These are phyloP conservation scores for Gliomastix tumulicola DNA, from an alignment of 2,329 filamentous ascomycete species.

Conservation along the genomic window DNA sequence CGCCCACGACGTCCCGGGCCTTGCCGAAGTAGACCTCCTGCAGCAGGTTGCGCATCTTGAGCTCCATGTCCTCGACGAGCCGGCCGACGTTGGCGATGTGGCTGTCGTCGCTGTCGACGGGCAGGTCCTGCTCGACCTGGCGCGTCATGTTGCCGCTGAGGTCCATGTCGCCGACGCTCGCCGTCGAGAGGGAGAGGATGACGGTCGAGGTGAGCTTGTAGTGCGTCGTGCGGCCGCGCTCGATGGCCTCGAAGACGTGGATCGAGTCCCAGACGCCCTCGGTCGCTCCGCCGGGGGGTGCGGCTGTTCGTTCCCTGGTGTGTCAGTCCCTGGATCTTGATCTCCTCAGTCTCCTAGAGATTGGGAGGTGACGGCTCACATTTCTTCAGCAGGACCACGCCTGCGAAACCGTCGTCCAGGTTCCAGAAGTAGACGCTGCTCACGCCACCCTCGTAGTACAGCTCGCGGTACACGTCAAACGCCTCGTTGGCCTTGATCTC, in stretches of 20 bases:
- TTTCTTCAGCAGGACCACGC: constrained; percentile 94
- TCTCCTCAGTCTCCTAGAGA: no score
- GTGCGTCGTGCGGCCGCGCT: constrained; percentile 84
- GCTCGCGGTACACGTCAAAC: constrained; percentile 91
- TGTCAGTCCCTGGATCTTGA: no score
- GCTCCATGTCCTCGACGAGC: constrained; percentile 97
- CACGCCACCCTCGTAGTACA: constrained; percentile 96
- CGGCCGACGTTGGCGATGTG: constrained; percentile 94
- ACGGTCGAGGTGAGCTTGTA: constrained; percentile 98
- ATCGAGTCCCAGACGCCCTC: constrained; percentile 95
- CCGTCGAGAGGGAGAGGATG: constrained; percentile 76
- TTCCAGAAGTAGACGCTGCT: constrained; percentile 98
- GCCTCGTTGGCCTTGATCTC: constrained; percentile 92
- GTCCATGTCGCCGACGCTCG: constrained; percentile 74
- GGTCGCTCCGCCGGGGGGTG: constrained; percentile 56
- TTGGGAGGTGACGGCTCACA: constrained; percentile 37
- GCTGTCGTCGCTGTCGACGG: constrained; percentile 81
- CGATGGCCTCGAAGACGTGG: constrained; percentile 95
- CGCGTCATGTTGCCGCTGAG: constrained; percentile 96
- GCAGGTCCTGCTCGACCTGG: constrained; percentile 86
- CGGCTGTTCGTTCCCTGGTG: no score
- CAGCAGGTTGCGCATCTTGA: constrained; percentile 96
- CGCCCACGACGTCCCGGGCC: constrained; percentile 95
- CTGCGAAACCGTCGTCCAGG: constrained; percentile 93
- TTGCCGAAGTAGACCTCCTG: constrained; percentile 99